Percentiles rank a stretch among this genome's conserved stretches.
phyloP scores from a whole-genome alignment of 345 rosid genomes.

The Ailanthus altissimus region DNA sequence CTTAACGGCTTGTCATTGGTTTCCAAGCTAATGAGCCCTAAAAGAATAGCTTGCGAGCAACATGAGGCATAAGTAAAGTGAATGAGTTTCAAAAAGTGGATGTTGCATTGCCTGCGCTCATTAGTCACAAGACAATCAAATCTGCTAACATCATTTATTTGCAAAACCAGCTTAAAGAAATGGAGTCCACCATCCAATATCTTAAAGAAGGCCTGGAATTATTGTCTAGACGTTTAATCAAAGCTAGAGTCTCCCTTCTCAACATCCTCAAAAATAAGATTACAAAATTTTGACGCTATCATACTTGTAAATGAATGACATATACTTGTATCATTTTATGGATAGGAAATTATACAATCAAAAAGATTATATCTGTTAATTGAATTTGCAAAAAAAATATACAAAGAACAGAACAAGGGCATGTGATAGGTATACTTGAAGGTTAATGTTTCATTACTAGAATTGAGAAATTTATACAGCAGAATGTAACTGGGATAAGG shows the following conservation, averaged over 20 bases:
- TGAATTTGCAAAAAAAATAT: too few relatives aligned
- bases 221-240: conserved; percentile 43
- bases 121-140: conserved; percentile 13
- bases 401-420: too few relatives aligned
- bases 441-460: too few relatives aligned
- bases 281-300: background rate
- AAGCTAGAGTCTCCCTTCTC: conserved; percentile 44
- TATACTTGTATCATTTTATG: too few relatives aligned
- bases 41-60: conserved; percentile 22
- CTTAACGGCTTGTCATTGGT: conserved; percentile 37
- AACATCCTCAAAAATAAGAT: conserved; percentile 36
- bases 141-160: conserved; percentile 16
- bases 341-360: too few relatives aligned
- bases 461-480: too few relatives aligned
- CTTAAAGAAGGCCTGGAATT: conserved; percentile 47
- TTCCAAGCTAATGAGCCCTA: conserved; percentile 37
- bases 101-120: too few relatives aligned
- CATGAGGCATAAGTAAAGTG: conserved; percentile 21
- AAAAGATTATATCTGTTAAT: too few relatives aligned
- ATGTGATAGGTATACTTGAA: too few relatives aligned
- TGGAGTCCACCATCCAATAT: conserved; percentile 46
- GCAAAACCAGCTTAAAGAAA: conserved; percentile 26
- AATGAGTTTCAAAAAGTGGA: conserved; percentile 43
- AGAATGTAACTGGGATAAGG: too few relatives aligned
- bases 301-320: conserved; percentile 3